A percentile compares a stretch with the other conserved stretches of the same genome.
Conservation (phyloP, 495 filamentous ascomycete species). For the Hypoxylon cercidicola region DNA sequence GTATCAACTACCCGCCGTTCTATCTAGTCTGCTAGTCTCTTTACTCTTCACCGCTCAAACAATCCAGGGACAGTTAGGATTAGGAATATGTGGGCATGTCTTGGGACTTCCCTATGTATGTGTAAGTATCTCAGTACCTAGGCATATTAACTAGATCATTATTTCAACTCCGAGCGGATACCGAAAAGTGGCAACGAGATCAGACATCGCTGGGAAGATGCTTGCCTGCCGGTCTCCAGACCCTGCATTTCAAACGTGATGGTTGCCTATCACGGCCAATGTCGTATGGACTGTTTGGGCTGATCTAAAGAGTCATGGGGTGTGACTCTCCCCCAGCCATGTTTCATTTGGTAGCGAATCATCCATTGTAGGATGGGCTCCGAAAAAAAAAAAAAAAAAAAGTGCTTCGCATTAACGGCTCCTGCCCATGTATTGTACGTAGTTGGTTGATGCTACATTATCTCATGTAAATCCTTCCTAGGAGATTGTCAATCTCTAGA, state of each 20-base stretch:
- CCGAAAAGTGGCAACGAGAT: too few species aligned
- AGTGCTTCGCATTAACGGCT: not conserved
- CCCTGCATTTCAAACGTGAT: not conserved
- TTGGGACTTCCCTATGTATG: too few species aligned
- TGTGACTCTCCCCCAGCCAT: not conserved
- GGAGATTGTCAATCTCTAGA: not conserved
- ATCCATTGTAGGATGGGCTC: not conserved
- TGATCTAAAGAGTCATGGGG: not conserved
- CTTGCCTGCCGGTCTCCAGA: not conserved
- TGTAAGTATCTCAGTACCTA: too few species aligned
- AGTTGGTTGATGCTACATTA: constrained; percentile 2
- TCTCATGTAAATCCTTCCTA: not conserved
- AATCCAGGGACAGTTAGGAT: too few species aligned
- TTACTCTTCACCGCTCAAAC: too few species aligned
- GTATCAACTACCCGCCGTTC: too few species aligned
- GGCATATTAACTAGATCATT: too few species aligned
- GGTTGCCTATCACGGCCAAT: not conserved
- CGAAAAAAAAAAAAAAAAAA: constrained; percentile 5
- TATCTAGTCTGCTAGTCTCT: too few species aligned
- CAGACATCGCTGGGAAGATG: too few species aligned
- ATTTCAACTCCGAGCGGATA: too few species aligned
- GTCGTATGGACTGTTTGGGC: not conserved
- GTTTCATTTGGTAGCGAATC: constrained; percentile 2
- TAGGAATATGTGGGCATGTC: too few species aligned
- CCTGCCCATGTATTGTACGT: not conserved